Percentiles rank a stretch among this genome's conserved stretches.
phyloP scores from a whole-genome alignment of 768 basidiomycete genomes.

The Lanmaoa rubissima region DNA sequence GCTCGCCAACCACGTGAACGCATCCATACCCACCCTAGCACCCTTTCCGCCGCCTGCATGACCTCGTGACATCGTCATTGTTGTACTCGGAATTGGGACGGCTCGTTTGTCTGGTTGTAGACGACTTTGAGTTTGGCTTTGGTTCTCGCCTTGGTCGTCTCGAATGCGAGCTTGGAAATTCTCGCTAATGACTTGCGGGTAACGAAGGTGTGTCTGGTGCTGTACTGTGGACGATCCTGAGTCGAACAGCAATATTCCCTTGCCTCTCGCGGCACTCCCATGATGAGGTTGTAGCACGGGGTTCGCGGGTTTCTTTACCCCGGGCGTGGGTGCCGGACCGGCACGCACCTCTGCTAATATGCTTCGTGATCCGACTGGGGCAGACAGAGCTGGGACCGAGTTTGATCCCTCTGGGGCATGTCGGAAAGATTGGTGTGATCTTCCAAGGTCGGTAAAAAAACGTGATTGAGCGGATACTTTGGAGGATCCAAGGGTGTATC shows the following conservation, averaged over 20 bases:
- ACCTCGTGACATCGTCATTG: constrained; percentile 48
- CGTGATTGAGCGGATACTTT: constrained; percentile 26
- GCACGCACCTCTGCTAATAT: constrained; percentile 75
- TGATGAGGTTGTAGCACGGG: constrained; percentile 34
- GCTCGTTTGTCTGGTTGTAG: constrained; percentile 17
- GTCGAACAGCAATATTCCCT: constrained; percentile 29
- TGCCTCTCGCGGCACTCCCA: constrained; percentile 34
- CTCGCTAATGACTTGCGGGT: constrained; percentile 11
- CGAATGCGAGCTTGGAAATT: constrained; percentile 11
- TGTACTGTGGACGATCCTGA: constrained; percentile 32
- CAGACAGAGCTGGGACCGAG: constrained; percentile 51
- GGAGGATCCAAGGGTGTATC: constrained; percentile 35
- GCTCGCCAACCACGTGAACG: constrained; percentile 69
- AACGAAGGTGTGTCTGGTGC: constrained; percentile 37
- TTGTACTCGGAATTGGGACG: constrained; percentile 25
- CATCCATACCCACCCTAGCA: constrained; percentile 64
- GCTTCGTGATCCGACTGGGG: constrained; percentile 61
- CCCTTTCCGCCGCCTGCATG: constrained; percentile 46
- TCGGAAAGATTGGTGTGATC: constrained; percentile 48
- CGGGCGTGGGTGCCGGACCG: constrained; percentile 33
- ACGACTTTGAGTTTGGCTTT: neutral
- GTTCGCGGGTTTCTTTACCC: constrained; percentile 22
- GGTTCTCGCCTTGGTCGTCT: constrained; percentile 15
- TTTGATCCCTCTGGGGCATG: constrained; percentile 46
- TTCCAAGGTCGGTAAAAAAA: constrained; percentile 21